Evolutionary conservation across 2,329 filamentous ascomycete species (phyloP).

Genomic region (Diplodia corticola): DNA sequence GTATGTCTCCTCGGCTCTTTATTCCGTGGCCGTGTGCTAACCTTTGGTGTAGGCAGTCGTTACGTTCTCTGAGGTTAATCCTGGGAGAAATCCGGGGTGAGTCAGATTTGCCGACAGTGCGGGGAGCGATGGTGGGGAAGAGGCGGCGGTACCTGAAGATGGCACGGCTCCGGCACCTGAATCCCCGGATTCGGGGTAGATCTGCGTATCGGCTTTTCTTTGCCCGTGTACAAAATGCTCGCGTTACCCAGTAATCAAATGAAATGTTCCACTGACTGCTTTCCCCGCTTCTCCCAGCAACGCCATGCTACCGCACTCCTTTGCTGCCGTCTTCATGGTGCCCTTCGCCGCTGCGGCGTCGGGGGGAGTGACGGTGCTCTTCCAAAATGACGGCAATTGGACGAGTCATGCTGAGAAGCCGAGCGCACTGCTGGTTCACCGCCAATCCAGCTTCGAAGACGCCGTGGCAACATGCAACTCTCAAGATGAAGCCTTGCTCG

Average conservation of each 20-base stretch:
- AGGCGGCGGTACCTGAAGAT: no score
- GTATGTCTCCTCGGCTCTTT: background rate
- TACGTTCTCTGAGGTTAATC: background rate
- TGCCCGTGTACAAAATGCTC: background rate
- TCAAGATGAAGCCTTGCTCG: background rate
- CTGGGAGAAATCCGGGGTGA: no score
- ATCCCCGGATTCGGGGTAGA: no score
- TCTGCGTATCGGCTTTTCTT: no score
- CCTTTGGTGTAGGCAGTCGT: background rate
- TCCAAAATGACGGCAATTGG: slow-evolving; percentile 17
- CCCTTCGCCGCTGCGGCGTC: background rate
- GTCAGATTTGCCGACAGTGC: no score
- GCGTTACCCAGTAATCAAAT: background rate
- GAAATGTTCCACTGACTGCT: background rate
- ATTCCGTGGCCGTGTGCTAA: background rate
- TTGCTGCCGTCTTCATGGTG: background rate
- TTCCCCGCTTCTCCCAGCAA: background rate
- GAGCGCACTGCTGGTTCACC: background rate
- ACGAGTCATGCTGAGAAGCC: slow-evolving; percentile 13
- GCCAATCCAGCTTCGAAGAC: background rate
- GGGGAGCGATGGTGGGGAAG: no score
- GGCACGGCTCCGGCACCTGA: no score
- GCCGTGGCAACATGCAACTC: background rate
- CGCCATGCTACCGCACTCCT: background rate
- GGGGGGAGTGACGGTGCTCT: background rate